Base-by-base conservation (phyloP, 2,329 filamentous ascomycete genomes). In the Lomentospora prolificans region DNA sequence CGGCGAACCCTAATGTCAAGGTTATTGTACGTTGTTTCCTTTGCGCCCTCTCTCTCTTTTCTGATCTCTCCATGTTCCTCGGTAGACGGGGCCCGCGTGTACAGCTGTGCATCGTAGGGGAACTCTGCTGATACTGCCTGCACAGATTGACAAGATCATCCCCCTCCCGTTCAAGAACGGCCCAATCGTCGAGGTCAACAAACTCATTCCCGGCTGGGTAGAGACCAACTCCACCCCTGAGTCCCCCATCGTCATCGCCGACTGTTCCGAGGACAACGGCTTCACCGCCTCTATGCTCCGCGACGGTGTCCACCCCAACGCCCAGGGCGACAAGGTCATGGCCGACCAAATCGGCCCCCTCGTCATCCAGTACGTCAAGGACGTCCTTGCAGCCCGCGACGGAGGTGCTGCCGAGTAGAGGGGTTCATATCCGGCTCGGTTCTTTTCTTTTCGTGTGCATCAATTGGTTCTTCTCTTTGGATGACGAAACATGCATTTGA, bases 281-380 rank as follows among this genome's bases (percentile, higher is more conserved):
- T 55, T 22, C 53, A 55, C 41, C n/a, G 19, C 28, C n/a, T 60
- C 60, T 3, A 64, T 67, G 53, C 59, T 71, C 46, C 61, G 66
- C 8, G 72, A 75, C 58, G 71, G 70, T 9, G 66, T 75, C 8
- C 71, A 75, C 57, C 71, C 72, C 1, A 70, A 69, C 58, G 62
- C 60, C 19, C 27, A 22, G 3, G 53, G 53, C 17, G 53, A 55
- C 19, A 27, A 60, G 31, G 57, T 69, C 53, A 69, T 72, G 33
- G 69, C 67, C 0, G 57, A 61, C 19, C 57, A 63, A 5, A 52
- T 72, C 25, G 64, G 64, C 3, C 65, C 69, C 7, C 57, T 71
- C 4, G 19, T 55, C 24, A 33, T 50, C 25, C 59, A 67, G 60
- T 64, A 64, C 51, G 62, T 72, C n/a, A 64, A 61, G 56, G 27